Percentiles rank a stretch among this genome's conserved stretches.
Evolutionary conservation across 352 stramenopile species (phyloP).

Genomic region (Achlya hypogyna): DNA sequence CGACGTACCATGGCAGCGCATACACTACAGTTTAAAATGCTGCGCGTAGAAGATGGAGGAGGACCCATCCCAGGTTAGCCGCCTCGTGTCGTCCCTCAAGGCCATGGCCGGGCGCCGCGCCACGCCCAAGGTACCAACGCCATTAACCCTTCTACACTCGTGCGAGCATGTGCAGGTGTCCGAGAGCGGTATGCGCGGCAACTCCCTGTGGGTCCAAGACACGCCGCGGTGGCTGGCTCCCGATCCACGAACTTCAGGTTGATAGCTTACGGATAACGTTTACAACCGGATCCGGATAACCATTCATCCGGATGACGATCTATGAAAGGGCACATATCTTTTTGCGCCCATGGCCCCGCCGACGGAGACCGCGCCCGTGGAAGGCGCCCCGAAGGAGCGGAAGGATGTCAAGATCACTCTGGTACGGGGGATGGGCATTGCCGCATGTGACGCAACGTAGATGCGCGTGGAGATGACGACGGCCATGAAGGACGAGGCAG

Average conservation of each 20-base stretch:
- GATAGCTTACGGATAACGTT: too few relatives aligned
- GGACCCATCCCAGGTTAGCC: neutral
- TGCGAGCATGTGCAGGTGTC: neutral
- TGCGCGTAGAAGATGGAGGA: neutral
- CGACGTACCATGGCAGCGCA: neutral
- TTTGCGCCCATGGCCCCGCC: neutral
- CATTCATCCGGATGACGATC: too few relatives aligned
- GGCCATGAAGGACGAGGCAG: constrained; percentile 61
- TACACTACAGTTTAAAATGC: neutral
- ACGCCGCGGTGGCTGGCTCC: neutral
- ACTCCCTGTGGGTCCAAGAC: neutral
- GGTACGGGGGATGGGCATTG: neutral
- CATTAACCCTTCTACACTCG: neutral
- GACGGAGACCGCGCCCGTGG: neutral
- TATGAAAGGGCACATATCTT: too few relatives aligned
- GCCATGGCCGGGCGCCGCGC: neutral
- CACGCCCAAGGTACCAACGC: neutral
- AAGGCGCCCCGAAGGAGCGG: constrained; percentile 4
- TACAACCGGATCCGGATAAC: too few relatives aligned
- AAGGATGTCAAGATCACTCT: constrained; percentile 12
- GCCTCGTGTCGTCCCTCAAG: constrained; percentile 4
- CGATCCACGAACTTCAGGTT: too few relatives aligned
- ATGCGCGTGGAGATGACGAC: constrained; percentile 56
- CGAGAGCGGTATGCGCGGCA: neutral
- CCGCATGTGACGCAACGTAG: neutral